Percentiles rank a stretch among this genome's conserved stretches.
phyloP scores from a whole-genome alignment of 2,329 filamentous ascomycete species.

The Ilyonectria sp. region DNA sequence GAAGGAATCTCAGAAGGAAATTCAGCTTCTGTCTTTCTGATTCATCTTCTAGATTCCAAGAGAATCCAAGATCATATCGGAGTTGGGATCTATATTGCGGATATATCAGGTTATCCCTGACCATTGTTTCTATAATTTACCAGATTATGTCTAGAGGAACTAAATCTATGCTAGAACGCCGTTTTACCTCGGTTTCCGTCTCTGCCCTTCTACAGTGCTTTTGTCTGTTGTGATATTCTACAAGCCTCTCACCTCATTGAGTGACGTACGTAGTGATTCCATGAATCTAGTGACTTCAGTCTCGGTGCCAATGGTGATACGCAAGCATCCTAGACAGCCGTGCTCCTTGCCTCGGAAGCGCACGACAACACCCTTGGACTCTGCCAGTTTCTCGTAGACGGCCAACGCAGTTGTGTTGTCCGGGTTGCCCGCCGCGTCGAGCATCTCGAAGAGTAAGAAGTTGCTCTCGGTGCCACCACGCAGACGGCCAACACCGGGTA shows the following conservation, averaged over 20 bases:
- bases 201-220: slow-evolving; percentile 14
- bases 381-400: slow-evolving; percentile 88
- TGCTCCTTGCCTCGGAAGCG: slow-evolving; percentile 94
- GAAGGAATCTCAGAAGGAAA: too few species aligned
- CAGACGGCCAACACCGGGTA: slow-evolving; percentile 85
- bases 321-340: slow-evolving; percentile 89
- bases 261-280: slow-evolving; percentile 70
- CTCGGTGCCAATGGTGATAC: slow-evolving; percentile 94
- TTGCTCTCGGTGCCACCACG: slow-evolving; percentile 87
- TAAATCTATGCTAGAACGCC: slow-evolving; percentile 44
- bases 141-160: slow-evolving; percentile 45
- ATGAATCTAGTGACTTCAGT: slow-evolving; percentile 87
- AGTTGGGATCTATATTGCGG: too few species aligned
- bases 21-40: too few species aligned
- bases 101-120: too few species aligned
- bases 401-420: slow-evolving; percentile 84
- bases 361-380: slow-evolving; percentile 90
- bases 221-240: slow-evolving; percentile 20
- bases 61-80: too few species aligned
- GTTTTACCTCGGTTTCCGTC: slow-evolving; percentile 26
- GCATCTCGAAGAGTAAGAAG: slow-evolving; percentile 91
- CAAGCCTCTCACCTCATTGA: slow-evolving; percentile 61
- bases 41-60: too few species aligned
- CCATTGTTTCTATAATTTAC: slow-evolving; percentile 44
- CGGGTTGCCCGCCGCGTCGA: slow-evolving; percentile 79